These are phyloP conservation scores for Fusarium incarnatum DNA, from an alignment of 2,329 filamentous ascomycete species.

Conservation along the genomic window DNA sequence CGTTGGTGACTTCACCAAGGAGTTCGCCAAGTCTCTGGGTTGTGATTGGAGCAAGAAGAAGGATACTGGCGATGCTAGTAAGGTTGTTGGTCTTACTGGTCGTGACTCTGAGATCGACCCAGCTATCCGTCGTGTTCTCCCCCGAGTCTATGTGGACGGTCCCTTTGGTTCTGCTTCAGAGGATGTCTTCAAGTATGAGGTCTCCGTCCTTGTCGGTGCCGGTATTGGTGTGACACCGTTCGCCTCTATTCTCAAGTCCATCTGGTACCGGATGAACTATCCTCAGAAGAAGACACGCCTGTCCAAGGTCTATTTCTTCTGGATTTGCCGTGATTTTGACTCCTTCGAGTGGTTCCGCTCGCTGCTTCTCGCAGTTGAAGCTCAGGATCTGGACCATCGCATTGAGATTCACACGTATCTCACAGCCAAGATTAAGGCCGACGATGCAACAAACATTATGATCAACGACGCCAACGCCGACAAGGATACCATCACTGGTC, in stretches of 20 bases:
- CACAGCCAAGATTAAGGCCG: conserved; percentile 86
- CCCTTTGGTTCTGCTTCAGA: conserved; percentile 89
- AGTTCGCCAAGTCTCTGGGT: conserved; percentile 76
- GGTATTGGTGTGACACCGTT: conserved; percentile 90
- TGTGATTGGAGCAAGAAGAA: conserved; percentile 74
- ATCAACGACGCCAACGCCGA: conserved; percentile 89
- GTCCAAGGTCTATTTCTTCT: conserved; percentile 92
- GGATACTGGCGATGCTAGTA: conserved; percentile 61
- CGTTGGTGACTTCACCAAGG: conserved; percentile 83
- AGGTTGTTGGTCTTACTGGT: conserved; percentile 75
- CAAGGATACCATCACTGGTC: conserved; percentile 85
- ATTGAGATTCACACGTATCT: conserved; percentile 93
- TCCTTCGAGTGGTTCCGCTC: conserved; percentile 93
- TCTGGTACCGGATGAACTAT: conserved; percentile 95
- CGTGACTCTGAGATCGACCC: conserved; percentile 72
- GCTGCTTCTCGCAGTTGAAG: conserved; percentile 84
- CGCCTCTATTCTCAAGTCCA: conserved; percentile 87
- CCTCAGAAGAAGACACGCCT: conserved; percentile 82
- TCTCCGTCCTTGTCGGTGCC: conserved; percentile 81
- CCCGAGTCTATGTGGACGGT: conserved; percentile 84
- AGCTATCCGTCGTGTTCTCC: conserved; percentile 77
- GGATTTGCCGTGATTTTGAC: conserved; percentile 89
- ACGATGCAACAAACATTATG: conserved; percentile 92
- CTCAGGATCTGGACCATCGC: conserved; percentile 83
- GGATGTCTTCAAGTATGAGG: conserved; percentile 90